Percentiles rank a stretch among this genome's conserved stretches.
Evolutionary conservation across 495 filamentous ascomycete genomes (phyloP).

Genomic region (Wilcoxina mikolae): DNA sequence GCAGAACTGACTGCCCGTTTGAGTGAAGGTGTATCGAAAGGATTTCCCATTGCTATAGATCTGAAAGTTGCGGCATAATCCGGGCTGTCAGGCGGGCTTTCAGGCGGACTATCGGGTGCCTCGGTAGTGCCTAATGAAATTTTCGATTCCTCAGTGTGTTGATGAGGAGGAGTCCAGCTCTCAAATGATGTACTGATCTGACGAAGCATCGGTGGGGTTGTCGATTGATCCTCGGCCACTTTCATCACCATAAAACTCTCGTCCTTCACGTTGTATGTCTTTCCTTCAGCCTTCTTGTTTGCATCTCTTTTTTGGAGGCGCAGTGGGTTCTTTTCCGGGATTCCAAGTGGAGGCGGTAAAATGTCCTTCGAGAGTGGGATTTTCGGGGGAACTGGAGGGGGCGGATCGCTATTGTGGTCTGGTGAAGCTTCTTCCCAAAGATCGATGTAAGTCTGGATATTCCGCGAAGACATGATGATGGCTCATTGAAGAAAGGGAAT

Average conservation of each 20-base stretch:
- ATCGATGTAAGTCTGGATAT: slow-evolving; percentile 5
- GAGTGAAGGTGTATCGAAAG: neutral
- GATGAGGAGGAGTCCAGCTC: neutral
- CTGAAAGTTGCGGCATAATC: neutral
- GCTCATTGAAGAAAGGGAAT: no score
- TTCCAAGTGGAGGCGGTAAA: neutral
- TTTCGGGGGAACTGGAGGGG: neutral
- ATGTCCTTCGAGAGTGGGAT: neutral
- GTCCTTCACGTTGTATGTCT: neutral
- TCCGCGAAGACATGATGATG: neutral
- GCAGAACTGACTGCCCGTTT: neutral
- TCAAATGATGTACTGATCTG: neutral
- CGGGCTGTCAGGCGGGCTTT: neutral
- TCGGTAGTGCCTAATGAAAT: neutral
- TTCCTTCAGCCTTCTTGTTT: neutral
- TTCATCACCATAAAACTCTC: neutral
- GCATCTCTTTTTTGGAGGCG: neutral
- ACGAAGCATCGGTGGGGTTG: neutral
- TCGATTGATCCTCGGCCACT: neutral
- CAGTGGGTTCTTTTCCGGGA: neutral
- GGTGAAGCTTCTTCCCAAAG: neutral
- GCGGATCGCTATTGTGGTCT: neutral
- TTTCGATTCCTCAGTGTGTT: neutral
- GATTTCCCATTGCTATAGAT: neutral
- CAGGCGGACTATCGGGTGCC: neutral